Conservation (phyloP, 148 eudicot species). For the Pouteria glomerata region DNA sequence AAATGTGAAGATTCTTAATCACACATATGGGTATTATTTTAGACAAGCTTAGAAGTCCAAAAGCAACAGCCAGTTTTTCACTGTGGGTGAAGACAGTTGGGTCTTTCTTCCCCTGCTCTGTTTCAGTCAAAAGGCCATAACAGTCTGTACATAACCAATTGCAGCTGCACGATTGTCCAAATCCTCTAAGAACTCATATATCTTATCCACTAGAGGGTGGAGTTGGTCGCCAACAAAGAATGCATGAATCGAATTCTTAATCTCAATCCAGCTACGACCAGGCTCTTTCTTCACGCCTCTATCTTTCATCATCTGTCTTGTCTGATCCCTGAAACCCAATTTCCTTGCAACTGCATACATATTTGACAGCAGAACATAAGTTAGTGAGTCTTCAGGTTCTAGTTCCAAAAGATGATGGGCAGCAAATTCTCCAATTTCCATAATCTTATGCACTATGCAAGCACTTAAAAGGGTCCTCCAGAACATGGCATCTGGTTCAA, state of each 20-base stretch:
- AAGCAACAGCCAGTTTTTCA: slow-evolving; percentile 77
- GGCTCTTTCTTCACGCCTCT: slow-evolving; percentile 65
- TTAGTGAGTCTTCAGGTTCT: slow-evolving; percentile 80
- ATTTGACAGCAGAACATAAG: slow-evolving; percentile 79
- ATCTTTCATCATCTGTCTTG: slow-evolving; percentile 68
- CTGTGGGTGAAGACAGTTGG: slow-evolving; percentile 50
- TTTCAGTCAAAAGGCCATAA: slow-evolving; percentile 39
- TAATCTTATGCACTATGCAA: slow-evolving; percentile 61
- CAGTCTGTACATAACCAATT: slow-evolving; percentile 57
- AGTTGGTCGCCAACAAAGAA: slow-evolving; percentile 83
- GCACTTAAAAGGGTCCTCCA: slow-evolving; percentile 96
- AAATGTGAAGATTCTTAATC: slow-evolving; percentile 84
- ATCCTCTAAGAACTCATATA: slow-evolving; percentile 58
- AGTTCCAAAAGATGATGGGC: slow-evolving; percentile 51
- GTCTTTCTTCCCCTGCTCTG: slow-evolving; percentile 45
- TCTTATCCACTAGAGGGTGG: slow-evolving; percentile 62
- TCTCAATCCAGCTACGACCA: slow-evolving; percentile 91
- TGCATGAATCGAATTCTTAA: slow-evolving; percentile 64
- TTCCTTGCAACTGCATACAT: slow-evolving; percentile 59
- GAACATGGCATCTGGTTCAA: slow-evolving; percentile 72
- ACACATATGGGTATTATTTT: slow-evolving; percentile 49
- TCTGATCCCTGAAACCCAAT: slow-evolving; percentile 53
- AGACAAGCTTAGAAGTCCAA: slow-evolving; percentile 64
- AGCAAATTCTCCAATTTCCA: slow-evolving; percentile 70
- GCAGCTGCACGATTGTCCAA: slow-evolving; percentile 45